Evolutionary conservation across 768 basidiomycete species (phyloP), one percentile per base, ranked within the genome.

Genomic region (Rhizopogon roseolus): DNA sequence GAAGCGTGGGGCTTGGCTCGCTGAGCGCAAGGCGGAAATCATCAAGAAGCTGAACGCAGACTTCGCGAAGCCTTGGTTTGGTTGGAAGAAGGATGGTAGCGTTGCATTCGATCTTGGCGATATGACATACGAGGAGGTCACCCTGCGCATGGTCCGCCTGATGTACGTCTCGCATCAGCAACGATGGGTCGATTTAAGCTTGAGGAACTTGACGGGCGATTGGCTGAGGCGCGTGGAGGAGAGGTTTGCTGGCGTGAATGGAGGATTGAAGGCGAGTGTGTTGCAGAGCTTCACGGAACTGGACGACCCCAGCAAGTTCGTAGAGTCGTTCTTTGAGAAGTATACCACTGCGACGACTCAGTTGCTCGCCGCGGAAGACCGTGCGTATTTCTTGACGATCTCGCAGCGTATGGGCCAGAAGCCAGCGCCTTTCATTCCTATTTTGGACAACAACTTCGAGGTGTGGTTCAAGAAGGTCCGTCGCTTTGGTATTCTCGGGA

Each of bases 391-490:
- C 84, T 82, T 98, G 38, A 88, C 92, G 34, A 98, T 99, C 64
- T 79, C 92, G 22, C 96, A 99, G 71, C 82, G 97, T 45, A 91
- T 93, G 11, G 94, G 93, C 4, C 97, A 99, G 78, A 99, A 98
- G 73, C 97, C 97, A 1, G 96, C 88, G 6, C 97, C 97, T 0
- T 99, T 98, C 77, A 97, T 99, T 61, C 95, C 96, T 4, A 86
- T 99, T 29, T 81, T 98, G 49, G 95, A 98, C 67, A 84, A 86
- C 19, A 85, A 73, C 60, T 98, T 98, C 65, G 93, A 95, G 67
- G 94, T 98, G 49, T 99, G 97, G 97, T 98, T 99, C 77, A 98
- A 99, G 81, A 99, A 99, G 88, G 92, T 90, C 56, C 39, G 77
- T 57, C 41, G 36, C 8, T 44, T 8, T 28, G 36, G 41, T 46